Base-by-base conservation (phyloP, 441 rosid species). In the Euphorbia celastroides region DNA sequence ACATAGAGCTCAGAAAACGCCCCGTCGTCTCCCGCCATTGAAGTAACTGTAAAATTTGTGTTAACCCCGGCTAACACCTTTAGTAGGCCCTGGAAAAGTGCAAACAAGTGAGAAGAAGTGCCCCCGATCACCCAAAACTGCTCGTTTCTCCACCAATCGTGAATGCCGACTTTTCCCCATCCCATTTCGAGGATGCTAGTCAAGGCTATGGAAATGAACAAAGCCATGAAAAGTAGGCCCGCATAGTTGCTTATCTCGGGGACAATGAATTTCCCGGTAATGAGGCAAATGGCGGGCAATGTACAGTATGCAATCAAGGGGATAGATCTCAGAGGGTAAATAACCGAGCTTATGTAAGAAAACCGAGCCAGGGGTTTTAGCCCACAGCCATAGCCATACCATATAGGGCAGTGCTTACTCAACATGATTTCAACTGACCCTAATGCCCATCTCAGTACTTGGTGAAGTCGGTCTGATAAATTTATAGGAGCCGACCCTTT, bases 71-170 rank as follows among this genome's bases (percentile, higher is more conserved):
- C 99, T 61, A 95, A 71, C 28, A 92, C 99, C 86, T 95, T 95
- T 31, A 95, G 95, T 25, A 95, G 79, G 77, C 98, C 99, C 72
- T 95, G 99, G 79, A 95, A 78, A 46, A 95, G 90, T 17, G 99
- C 99, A 69, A 92, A 92, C 8, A 95, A 81, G 75, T 95, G 99
- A 0, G 97, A 77, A 10, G 99, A 95, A 13, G 72, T 93, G 0
- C 98, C 99, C 28, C 99, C 98, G 12, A 95, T 95, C 65, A 95
- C 99, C 99, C 99, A 95, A 68, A 95, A 95, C 81, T 95, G 99
- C 81, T 95, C 97, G 9, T 95, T 95, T 79, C 99, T 92, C 99
- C 99, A 95, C 98, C 97, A 90, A 76, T 92, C 95, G 23, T 95
- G 86, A 60, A 95, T 87, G 5, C 95, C 97, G 16, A 95, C 99